Conservation (phyloP, 805 yeast species). For the Lipomyces chichibuensis region DNA sequence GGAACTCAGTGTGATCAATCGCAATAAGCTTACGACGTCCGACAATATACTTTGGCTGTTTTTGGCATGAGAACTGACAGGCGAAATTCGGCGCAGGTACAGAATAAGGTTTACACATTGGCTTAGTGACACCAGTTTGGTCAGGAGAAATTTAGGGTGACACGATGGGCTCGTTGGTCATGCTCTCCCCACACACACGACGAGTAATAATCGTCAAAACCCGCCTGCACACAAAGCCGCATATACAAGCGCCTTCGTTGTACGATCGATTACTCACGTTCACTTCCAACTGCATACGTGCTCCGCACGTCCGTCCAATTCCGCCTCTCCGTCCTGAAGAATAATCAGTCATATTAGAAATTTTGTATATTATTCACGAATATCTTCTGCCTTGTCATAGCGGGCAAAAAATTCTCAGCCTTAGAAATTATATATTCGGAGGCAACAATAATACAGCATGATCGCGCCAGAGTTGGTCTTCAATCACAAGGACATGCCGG, state of each 20-base stretch:
- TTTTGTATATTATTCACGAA: background rate
- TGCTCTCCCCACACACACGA: no score
- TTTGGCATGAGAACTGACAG: background rate
- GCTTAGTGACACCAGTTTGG: background rate
- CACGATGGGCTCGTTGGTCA: no score
- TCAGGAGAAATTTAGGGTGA: background rate
- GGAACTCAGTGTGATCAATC: background rate
- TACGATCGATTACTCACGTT: no score
- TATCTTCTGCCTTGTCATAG: background rate
- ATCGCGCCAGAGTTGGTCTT: conserved; percentile 12
- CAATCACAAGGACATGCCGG: conserved; percentile 28
- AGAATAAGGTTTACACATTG: background rate
- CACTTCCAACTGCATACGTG: no score
- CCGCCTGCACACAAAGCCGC: no score
- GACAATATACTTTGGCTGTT: background rate
- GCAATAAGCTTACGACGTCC: background rate
- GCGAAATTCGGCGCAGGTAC: background rate
- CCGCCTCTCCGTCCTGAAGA: background rate
- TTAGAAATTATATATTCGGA: background rate
- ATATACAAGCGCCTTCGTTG: no score
- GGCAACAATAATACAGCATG: background rate
- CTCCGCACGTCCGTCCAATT: background rate
- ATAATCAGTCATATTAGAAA: background rate
- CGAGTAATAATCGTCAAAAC: no score
- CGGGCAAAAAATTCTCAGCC: background rate